Evolutionary conservation across 345 rosid species (phyloP), one percentile per base, ranked within the genome.

Genomic region (Hibiscus mutabilis): DNA sequence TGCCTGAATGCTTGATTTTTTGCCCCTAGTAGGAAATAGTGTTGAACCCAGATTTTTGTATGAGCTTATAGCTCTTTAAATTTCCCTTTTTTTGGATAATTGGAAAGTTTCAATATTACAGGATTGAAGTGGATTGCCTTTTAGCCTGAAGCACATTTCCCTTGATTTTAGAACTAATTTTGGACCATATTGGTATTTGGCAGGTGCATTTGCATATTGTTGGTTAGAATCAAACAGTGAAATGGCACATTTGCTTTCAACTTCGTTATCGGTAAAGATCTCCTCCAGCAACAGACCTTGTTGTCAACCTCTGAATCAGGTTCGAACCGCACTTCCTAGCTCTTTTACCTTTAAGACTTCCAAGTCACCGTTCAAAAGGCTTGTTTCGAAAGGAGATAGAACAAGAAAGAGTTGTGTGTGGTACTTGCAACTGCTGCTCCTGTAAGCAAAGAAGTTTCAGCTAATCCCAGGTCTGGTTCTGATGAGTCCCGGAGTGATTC

Each of bases 161-260:
- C 6, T 24, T 31, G 55, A 6, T 44, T 66, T 66, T 22, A 22
- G 5, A 58, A 21, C 74, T 40, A 47, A 46, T 71, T 71, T 60
- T 73, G 40, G 52, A 60, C n/a, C 70, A 7, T n/a, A 35, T 67
- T 56, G 74, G 42, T 33, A 44, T 14, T 82, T 64, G 79, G 55
- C 86, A 88, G 93, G 90, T 86, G 75, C 14, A 37, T 73, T 64
- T 80, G 82, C 78, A 31, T 73, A 46, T 57, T 61, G 16, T 61
- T 62, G 70, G 73, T 74, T 53, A 62, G 51, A 79, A 52, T 65
- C 72, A 56, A 29, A 72, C 73, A 18, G 52, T 70, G 61, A 4
- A 42, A 93, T 93, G 98, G 85, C 92, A 59, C 87, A 86, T 74
- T 68, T 88, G 69, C 81, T 89, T 47, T 86, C 96, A 12, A 75